Percentiles rank a stretch among this genome's conserved stretches.
Conservation (phyloP, 352 stramenopile genomes). For the Pythium graminicola region DNA sequence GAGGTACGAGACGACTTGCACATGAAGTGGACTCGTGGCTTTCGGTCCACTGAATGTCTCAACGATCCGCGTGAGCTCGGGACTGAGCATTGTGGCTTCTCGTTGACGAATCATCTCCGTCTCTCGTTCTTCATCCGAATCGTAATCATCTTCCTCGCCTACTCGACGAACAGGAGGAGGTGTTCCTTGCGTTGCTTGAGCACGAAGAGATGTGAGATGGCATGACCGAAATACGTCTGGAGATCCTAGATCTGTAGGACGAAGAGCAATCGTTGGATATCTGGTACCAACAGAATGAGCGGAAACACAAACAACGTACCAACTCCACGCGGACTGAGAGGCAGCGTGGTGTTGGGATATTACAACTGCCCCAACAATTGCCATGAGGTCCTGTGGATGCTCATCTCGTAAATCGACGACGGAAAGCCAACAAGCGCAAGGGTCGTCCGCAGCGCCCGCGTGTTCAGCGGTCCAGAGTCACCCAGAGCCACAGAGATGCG, state of each 20-base stretch:
- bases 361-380: too few relatives aligned
- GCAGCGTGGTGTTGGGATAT: too few relatives aligned
- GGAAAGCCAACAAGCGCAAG: too few relatives aligned
- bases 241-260: constrained; percentile 28
- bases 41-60: too few relatives aligned
- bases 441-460: too few relatives aligned
- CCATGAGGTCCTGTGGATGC: too few relatives aligned
- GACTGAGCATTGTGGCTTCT: constrained; percentile 25
- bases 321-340: constrained; percentile 27
- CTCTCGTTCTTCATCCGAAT: constrained; percentile 49
- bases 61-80: constrained; percentile 30
- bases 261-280: background rate
- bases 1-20: constrained; percentile 23
- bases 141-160: constrained; percentile 35
- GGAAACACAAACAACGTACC: constrained; percentile 10
- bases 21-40: background rate
- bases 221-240: constrained; percentile 25
- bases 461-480: background rate
- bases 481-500: constrained; percentile 8
- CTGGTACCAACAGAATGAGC: too few relatives aligned
- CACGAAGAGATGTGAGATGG: constrained; percentile 33
- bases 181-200: constrained; percentile 30
- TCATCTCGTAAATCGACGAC: too few relatives aligned
- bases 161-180: constrained; percentile 18
- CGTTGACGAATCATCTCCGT: constrained; percentile 16